These are phyloP conservation scores for Cryptosporidium tyzzeri DNA, from an alignment of 169 alveolate genomes.

Conservation along the genomic window DNA sequence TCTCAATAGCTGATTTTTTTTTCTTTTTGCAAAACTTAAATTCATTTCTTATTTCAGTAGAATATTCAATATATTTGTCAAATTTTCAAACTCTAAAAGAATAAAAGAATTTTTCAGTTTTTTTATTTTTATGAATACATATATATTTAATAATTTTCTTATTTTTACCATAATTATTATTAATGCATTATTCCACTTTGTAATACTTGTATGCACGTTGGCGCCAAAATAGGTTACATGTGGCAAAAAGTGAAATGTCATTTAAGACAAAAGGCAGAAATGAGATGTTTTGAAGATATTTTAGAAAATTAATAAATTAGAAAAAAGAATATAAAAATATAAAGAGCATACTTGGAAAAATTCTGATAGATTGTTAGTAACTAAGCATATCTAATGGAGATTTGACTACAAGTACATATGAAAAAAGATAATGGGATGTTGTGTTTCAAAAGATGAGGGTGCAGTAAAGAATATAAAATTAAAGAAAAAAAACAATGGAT, in stretches of 20 bases:
- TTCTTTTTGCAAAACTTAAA: background rate
- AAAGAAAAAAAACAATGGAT: background rate
- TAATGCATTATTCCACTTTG: slow-evolving; percentile 8
- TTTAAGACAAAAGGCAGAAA: background rate
- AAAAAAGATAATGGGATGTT: slow-evolving; percentile 65
- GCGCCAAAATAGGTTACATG: slow-evolving; percentile 56
- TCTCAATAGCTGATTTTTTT: background rate
- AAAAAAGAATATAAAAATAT: background rate
- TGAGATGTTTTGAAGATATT: background rate
- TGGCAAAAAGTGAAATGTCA: slow-evolving; percentile 35
- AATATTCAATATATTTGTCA: no score
- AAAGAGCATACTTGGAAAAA: background rate
- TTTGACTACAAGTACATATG: background rate
- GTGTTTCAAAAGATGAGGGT: slow-evolving; percentile 54
- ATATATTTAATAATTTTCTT: background rate
- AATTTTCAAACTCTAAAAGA: background rate
- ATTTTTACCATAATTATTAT: background rate
- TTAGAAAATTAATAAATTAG: background rate
- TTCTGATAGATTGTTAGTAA: background rate
- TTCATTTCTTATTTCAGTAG: no score
- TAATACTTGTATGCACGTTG: background rate
- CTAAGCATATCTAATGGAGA: background rate
- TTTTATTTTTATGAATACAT: no score
- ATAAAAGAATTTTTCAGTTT: background rate
- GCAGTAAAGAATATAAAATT: background rate